Base-by-base conservation (phyloP, 1,139 yeast species). In the Taphrina communis region DNA sequence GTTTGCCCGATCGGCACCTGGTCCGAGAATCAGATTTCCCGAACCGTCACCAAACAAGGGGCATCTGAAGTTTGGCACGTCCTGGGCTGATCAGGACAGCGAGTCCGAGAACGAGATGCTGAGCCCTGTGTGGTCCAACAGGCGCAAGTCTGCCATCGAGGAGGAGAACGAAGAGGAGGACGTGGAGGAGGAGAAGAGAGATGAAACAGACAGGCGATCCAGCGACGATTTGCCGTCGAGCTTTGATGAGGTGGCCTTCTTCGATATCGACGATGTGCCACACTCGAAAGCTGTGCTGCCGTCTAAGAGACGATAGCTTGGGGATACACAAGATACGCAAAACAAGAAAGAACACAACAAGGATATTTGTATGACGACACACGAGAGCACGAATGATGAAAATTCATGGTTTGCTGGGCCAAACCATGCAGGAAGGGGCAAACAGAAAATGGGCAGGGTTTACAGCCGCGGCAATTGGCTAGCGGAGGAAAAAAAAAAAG, bases 51-150 rank as follows among this genome's bases (percentile, higher is more conserved):
- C 52, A 17, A 63, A 63, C 63, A 66, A 69, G 48, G 72, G 73
- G 56, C 73, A 74, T 67, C 72, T 75, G 70, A 75, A 75, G 71
- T 75, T 76, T 59, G 78, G 78, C 70, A 77, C 75, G 69, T 75
- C 76, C 62, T 78, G 80, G 80, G 72, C 77, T 56, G 79, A 77
- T 69, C 65, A 76, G 63, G 76, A 73, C 56, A 73, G 72, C 66
- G 70, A 70, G 65, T 69, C 69, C 51, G 72, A 63, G 41, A 59
- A 52, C 19, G 67, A 63, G 8, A 41, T 42, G 25, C 31, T 35
- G 21, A 58, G 42, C 25, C 53, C 62, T 6, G 46, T 38, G 9
- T 39, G 62, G 46, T 44, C 62, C 38, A 44, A 38, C 21, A 17
- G 62, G 25, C 50, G 50, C 14, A 56, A 41, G 38, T 58, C 62